Conservation (phyloP, 164 flowering plant genomes). For the Magnolia sinica region DNA sequence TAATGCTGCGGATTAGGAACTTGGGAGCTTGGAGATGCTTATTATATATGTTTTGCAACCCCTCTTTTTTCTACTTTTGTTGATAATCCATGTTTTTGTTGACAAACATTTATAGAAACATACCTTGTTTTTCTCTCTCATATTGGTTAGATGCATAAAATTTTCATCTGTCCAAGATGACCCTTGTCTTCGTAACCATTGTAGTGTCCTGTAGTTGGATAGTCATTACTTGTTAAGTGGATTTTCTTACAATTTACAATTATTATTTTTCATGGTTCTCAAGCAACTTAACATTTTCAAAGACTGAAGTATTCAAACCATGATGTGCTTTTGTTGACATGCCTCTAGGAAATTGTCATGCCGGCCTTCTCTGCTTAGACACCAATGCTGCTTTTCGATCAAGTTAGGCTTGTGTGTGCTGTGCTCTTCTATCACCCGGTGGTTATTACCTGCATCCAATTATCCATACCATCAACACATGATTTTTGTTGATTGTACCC, state of each 20-base stretch:
- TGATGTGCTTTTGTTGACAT: neutral
- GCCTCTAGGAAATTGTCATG: neutral
- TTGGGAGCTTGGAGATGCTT: neutral
- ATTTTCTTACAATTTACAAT: too few relatives aligned
- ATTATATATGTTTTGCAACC: too few relatives aligned
- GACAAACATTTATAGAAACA: neutral
- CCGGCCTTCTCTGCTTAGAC: too few relatives aligned
- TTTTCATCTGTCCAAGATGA: neutral
- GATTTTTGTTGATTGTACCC: too few relatives aligned
- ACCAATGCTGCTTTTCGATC: too few relatives aligned
- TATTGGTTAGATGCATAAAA: neutral
- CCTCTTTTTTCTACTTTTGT: neutral
- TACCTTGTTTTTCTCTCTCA: neutral
- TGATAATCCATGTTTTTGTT: neutral
- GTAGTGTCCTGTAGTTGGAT: too few relatives aligned
- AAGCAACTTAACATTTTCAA: neutral
- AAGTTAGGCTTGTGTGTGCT: too few relatives aligned
- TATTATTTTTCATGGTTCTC: neutral
- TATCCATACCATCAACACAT: too few relatives aligned
- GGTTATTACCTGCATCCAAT: too few relatives aligned
- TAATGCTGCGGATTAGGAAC: slow-evolving; percentile 20
- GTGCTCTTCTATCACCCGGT: too few relatives aligned
- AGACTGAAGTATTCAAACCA: neutral
- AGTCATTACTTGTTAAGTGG: neutral
- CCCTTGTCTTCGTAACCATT: too few relatives aligned